Evolutionary conservation across 108 stramenopile species (phyloP).

Genomic region (Skeletonema grethae): DNA sequence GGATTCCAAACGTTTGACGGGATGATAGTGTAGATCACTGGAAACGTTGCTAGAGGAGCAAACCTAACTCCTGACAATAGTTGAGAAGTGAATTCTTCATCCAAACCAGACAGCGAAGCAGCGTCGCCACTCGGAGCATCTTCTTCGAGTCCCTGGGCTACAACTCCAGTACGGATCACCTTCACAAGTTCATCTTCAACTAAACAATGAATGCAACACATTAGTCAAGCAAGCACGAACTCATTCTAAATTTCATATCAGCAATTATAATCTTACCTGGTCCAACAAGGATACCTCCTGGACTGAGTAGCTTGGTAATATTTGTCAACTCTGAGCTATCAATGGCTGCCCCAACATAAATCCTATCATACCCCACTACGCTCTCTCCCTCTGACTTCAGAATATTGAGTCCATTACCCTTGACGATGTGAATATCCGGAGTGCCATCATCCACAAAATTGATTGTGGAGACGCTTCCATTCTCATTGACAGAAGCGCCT

Average conservation of each 20-base stretch:
- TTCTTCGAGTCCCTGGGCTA: conserved; percentile 14
- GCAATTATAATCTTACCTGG: conserved; percentile 58
- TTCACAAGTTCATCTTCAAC: conserved; percentile 86
- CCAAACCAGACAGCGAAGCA: conserved; percentile 12
- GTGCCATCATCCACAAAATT: conserved; percentile 46
- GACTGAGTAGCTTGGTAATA: conserved; percentile 72
- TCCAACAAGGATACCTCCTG: conserved; percentile 84
- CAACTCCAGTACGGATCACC: conserved; percentile 56
- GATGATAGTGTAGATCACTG: conserved; percentile 50
- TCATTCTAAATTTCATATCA: not conserved
- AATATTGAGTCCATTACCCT: conserved; percentile 79
- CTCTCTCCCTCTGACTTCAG: conserved; percentile 60
- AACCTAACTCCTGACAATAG: conserved; percentile 80
- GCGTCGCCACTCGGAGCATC: conserved; percentile 14
- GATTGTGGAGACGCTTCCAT: conserved; percentile 24
- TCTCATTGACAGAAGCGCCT: conserved; percentile 30
- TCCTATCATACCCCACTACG: conserved; percentile 81
- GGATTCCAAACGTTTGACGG: conserved; percentile 81
- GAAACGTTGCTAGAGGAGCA: conserved; percentile 52
- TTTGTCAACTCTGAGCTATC: conserved; percentile 49
- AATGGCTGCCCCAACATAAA: conserved; percentile 86
- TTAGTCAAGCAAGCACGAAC: not conserved
- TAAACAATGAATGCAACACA: not conserved
- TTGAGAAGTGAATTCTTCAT: conserved; percentile 60
- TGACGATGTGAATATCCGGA: conserved; percentile 61